Conservation (phyloP, 202 grass and related monocot species). For the Brachypodium distachyon region DNA sequence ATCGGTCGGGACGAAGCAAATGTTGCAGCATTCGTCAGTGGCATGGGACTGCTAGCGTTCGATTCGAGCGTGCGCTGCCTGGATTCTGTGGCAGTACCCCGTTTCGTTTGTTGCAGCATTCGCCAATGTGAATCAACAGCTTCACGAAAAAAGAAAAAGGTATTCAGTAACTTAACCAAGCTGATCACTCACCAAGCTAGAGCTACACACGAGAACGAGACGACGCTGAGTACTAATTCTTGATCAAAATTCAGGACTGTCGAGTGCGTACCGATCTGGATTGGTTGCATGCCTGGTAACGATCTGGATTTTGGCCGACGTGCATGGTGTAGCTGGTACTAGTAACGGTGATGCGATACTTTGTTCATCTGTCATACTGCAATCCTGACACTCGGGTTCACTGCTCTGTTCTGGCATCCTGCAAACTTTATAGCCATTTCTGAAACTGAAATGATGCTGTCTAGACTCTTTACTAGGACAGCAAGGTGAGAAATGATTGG, state of each 20-base stretch:
- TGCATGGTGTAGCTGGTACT: not conserved
- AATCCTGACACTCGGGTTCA: not conserved
- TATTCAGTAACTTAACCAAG: too few relatives aligned
- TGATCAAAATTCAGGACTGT: not conserved
- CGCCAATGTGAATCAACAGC: not conserved
- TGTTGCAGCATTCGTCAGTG: constrained; percentile 9
- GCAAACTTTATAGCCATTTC: not conserved
- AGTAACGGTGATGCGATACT: not conserved
- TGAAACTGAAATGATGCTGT: not conserved
- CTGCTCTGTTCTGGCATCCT: not conserved
- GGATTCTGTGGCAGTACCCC: not conserved
- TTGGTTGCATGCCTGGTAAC: too few relatives aligned
- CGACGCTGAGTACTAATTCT: not conserved
- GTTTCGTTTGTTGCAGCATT: not conserved
- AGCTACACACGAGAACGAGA: not conserved
- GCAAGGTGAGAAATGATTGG: not conserved
- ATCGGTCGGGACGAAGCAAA: constrained; percentile 19
- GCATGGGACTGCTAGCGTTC: not conserved
- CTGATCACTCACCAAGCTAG: not conserved
- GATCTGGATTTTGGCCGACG: too few relatives aligned
- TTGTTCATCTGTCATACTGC: not conserved
- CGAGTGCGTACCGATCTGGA: too few relatives aligned
- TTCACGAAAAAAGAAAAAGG: not conserved
- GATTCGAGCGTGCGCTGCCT: not conserved
- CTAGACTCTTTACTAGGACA: not conserved